Percentiles rank a stretch among this genome's conserved stretches.
These are phyloP conservation scores for Xylaria intraflava DNA, from an alignment of 495 filamentous ascomycete species.

Conservation along the genomic window DNA sequence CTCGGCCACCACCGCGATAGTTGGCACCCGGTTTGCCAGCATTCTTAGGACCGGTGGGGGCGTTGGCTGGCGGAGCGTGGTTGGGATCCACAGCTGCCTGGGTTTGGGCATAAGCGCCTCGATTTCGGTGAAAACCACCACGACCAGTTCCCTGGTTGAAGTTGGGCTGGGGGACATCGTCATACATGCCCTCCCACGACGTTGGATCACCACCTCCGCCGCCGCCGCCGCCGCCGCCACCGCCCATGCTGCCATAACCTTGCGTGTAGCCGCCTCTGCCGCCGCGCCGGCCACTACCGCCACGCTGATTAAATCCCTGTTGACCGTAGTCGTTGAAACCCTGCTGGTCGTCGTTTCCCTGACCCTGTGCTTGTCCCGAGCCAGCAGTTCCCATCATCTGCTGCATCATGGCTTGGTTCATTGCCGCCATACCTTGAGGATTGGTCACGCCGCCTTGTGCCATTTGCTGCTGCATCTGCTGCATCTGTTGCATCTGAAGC, in stretches of 20 bases:
- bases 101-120: conserved; percentile 29
- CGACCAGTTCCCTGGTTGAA: conserved; percentile 53
- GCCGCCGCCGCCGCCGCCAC: conserved; percentile 31
- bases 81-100: conserved; percentile 33
- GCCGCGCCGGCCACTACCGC: conserved; percentile 29
- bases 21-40: conserved; percentile 89
- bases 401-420: conserved; percentile 78
- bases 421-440: conserved; percentile 44
- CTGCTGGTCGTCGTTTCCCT: conserved; percentile 23
- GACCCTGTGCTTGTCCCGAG: conserved; percentile 30
- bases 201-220: conserved; percentile 45
- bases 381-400: conserved; percentile 55
- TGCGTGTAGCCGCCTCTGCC: conserved; percentile 27
- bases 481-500: conserved; percentile 71
- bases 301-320: conserved; percentile 76
- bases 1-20: conserved; percentile 88
- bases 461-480: conserved; percentile 73
- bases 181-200: conserved; percentile 99
- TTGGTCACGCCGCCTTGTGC: conserved; percentile 36
- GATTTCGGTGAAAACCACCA: conserved; percentile 38
- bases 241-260: conserved; percentile 28
- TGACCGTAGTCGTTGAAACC: conserved; percentile 62
- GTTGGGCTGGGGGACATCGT: conserved; percentile 88
- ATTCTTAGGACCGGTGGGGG: conserved; percentile 94
- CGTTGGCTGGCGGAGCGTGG: conserved; percentile 79